phyloP scores from a whole-genome alignment of 352 stramenopile species.

The Thraustotheca clavata region DNA sequence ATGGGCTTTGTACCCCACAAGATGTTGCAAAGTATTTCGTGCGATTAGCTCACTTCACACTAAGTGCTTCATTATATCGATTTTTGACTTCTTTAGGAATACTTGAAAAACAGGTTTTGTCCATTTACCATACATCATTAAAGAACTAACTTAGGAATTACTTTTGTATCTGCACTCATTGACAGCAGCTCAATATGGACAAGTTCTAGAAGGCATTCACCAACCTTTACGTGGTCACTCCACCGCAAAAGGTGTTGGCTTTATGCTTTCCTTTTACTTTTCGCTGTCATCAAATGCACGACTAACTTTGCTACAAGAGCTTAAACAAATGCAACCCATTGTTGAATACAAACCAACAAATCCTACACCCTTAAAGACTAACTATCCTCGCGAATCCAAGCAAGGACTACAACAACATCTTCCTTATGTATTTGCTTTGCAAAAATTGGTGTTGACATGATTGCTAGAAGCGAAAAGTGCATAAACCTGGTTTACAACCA shows the following conservation, averaged over 20 bases:
- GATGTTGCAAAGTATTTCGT: background rate
- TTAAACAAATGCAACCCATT: background rate
- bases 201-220: background rate
- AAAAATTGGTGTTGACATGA: background rate
- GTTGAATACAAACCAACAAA: background rate
- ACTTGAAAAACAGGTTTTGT: slow-evolving; percentile 3
- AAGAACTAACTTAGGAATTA: background rate
- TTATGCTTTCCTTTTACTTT: background rate
- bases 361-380: background rate
- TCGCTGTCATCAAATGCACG: background rate
- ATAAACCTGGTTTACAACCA: background rate
- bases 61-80: background rate
- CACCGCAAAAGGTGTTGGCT: background rate
- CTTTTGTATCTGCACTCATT: background rate
- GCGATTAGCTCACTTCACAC: background rate
- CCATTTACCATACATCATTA: too few relatives aligned
- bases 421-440: background rate
- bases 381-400: background rate
- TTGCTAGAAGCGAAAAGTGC: slow-evolving; percentile 1
- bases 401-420: background rate
- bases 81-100: background rate
- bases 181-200: background rate
- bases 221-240: background rate
- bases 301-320: background rate
- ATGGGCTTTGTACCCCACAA: background rate